phyloP scores from a whole-genome alignment of 352 stramenopile genomes.

The Pythium oligandrum region DNA sequence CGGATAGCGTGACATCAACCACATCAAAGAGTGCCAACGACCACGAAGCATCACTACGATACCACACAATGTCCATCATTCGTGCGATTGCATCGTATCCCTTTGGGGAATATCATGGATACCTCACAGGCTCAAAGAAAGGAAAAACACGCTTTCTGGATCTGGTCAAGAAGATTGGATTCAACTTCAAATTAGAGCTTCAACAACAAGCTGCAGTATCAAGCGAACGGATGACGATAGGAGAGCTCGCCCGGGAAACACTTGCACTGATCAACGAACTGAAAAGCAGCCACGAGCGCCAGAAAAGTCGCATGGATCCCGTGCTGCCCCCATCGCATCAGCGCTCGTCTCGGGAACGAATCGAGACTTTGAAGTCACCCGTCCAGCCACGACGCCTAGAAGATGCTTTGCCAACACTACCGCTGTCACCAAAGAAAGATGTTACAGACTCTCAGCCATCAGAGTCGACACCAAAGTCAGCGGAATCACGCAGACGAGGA shows the following conservation, averaged over 20 bases:
- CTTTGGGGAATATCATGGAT: slow-evolving; percentile 48
- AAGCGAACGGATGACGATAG: slow-evolving; percentile 43
- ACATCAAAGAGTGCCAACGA: background rate
- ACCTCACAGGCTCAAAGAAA: slow-evolving; percentile 4
- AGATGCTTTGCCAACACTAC: too few relatives aligned
- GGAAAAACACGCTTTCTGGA: slow-evolving; percentile 32
- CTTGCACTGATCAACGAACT: slow-evolving; percentile 44
- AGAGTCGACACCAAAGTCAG: too few relatives aligned
- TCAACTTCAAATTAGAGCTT: slow-evolving; percentile 54
- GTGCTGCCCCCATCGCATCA: too few relatives aligned
- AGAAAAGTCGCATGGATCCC: too few relatives aligned
- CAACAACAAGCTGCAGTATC: slow-evolving; percentile 23
- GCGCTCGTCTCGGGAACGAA: too few relatives aligned
- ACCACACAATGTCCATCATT: slow-evolving; percentile 39
- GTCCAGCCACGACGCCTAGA: too few relatives aligned
- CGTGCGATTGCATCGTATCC: slow-evolving; percentile 57
- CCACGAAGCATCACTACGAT: slow-evolving; percentile 36
- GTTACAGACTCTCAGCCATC: too few relatives aligned
- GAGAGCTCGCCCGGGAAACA: slow-evolving; percentile 57
- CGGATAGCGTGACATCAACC: too few relatives aligned
- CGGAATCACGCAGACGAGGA: too few relatives aligned
- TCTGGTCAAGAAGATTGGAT: slow-evolving; percentile 49
- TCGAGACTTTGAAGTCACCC: too few relatives aligned
- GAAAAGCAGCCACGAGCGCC: slow-evolving; percentile 8
- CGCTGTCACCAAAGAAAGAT: too few relatives aligned